phyloP scores from a whole-genome alignment of 192 early-diverging fungal genomes.

The Podila minutissima region DNA sequence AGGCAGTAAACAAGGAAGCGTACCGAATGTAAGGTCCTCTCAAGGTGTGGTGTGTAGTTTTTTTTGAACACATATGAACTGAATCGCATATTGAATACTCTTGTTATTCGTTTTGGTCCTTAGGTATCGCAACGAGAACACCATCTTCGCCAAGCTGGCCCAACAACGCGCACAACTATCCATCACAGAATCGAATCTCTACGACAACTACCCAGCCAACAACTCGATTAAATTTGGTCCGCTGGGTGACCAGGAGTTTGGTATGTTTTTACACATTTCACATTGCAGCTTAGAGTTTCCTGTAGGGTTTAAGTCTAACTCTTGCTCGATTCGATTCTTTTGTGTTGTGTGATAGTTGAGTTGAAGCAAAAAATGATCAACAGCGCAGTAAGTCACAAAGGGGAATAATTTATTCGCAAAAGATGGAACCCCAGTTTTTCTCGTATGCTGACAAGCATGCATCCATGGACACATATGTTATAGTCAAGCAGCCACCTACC shows the following conservation, averaged over 20 bases:
- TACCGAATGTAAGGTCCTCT: constrained; percentile 60
- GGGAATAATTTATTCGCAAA: neutral
- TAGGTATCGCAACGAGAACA: constrained; percentile 69
- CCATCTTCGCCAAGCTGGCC: constrained; percentile 72
- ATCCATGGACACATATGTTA: no score
- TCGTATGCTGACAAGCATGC: no score
- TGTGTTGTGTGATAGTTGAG: constrained; percentile 11
- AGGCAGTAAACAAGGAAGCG: constrained; percentile 73
- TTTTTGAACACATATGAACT: neutral
- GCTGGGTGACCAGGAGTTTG: constrained; percentile 65
- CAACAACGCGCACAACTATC: constrained; percentile 81
- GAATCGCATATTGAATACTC: neutral
- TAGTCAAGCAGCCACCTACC: no score
- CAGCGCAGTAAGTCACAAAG: constrained; percentile 15
- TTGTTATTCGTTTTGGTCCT: neutral
- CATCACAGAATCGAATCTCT: constrained; percentile 69
- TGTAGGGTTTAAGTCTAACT: neutral
- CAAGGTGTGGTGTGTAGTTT: neutral
- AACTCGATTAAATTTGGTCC: constrained; percentile 69
- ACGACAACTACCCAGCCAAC: constrained; percentile 61
- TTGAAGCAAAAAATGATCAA: constrained; percentile 43
- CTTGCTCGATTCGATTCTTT: neutral
- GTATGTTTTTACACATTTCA: constrained; percentile 18
- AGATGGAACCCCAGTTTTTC: no score
- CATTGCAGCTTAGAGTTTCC: neutral